Conservation (phyloP, 768 basidiomycete genomes). For the Sarcodon sp. region DNA sequence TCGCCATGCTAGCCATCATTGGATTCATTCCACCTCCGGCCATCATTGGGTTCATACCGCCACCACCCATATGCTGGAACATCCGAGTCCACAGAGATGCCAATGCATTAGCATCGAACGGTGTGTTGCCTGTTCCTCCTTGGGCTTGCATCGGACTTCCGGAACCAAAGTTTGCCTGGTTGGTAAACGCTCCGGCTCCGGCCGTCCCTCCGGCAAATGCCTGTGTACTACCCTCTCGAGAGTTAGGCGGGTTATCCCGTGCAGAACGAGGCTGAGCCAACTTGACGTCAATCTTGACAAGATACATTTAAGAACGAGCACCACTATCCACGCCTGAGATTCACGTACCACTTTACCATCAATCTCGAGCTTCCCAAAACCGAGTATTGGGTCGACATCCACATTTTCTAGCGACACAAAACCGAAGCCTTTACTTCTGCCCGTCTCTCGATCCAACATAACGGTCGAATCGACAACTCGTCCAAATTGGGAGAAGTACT, state of each 20-base stretch:
- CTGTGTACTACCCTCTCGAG: slow-evolving; percentile 31
- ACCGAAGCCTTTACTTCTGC: slow-evolving; percentile 92
- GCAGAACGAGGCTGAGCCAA: slow-evolving; percentile 86
- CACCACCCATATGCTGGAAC: slow-evolving; percentile 69
- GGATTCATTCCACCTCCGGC: slow-evolving; percentile 21
- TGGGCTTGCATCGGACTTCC: slow-evolving; percentile 6
- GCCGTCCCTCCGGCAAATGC: slow-evolving; percentile 13
- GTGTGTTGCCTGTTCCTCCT: slow-evolving; percentile 30
- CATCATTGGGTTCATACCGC: slow-evolving; percentile 39
- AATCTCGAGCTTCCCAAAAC: slow-evolving; percentile 79
- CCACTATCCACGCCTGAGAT: not conserved
- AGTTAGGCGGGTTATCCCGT: slow-evolving; percentile 34
- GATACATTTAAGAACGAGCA: not conserved
- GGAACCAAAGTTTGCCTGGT: slow-evolving; percentile 27
- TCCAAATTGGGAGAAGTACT: slow-evolving; percentile 90
- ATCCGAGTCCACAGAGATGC: slow-evolving; percentile 91
- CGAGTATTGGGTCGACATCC: slow-evolving; percentile 82
- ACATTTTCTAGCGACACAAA: slow-evolving; percentile 94
- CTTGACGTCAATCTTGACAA: slow-evolving; percentile 85
- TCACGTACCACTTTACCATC: slow-evolving; percentile 87
- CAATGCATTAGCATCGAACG: slow-evolving; percentile 89
- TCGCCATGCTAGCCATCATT: slow-evolving; percentile 33
- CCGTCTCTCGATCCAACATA: slow-evolving; percentile 95
- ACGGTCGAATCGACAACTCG: slow-evolving; percentile 96
- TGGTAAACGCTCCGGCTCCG: slow-evolving; percentile 16